Base-by-base conservation (phyloP, 192 early-diverging fungal genomes). In the Coemansia guatemalensis region DNA sequence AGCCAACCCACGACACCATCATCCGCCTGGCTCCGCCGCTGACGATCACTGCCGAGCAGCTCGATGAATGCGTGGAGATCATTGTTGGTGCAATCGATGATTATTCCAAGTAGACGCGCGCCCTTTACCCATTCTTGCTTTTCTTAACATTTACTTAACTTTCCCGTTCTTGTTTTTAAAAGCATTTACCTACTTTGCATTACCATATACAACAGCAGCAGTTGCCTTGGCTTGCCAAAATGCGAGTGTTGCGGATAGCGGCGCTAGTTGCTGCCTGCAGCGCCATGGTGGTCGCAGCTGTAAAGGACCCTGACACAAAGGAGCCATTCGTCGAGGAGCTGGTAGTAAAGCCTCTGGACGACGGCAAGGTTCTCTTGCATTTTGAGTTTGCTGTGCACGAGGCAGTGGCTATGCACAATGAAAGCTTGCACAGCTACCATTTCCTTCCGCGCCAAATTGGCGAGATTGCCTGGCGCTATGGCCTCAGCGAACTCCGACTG, bases 1-100 rank as follows among this genome's bases (percentile, higher is more conserved):
- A 99, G 82, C 97, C 97, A 22, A 99, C 97, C 22, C 97, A 99
- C 82, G 85, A 90, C 61, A 96, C 96, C 85, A 97, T 99, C 71
- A 99, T 99, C 65, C 93, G 97, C 21, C 84, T 99, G 17, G 95
- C 96, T 2, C 96, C 96, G 50, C 93, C 94, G 61, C 87, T 99
- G 56, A 90, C 87, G 78, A 99, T 99, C 67, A 93, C 89, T n/a
- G 93, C 95, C 56, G 88, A 88, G 64, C 89, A 99, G 73, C 85
- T 99, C 21, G 78, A 86, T 74, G 71, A 88, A 24, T 92, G 92
- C 63, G 86, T 90, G 21, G 76, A 85, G 17, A 93, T 95, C 49
- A 95, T 99, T 68, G 86, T 84, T 51, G 65, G 81, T 24, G 88
- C 88, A n/a, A 76, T 99, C 48, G 66, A 71, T 26, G 96, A 96